These are phyloP conservation scores for Chalciporus piperatoides DNA, from an alignment of 1,284 basidiomycete genomes.

Conservation along the genomic window DNA sequence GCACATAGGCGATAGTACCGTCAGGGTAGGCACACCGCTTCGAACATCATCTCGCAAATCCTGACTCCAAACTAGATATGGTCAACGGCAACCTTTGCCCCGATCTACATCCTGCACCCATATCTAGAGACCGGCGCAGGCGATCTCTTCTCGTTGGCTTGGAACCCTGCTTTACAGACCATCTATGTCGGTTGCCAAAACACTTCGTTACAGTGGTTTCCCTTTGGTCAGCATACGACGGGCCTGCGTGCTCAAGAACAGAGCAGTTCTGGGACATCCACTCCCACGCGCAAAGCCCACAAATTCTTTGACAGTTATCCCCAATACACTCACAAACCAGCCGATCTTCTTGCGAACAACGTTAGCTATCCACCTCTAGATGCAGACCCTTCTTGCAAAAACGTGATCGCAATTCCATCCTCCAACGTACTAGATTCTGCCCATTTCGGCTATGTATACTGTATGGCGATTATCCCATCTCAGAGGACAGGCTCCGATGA, in stretches of 20 bases:
- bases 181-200: conserved; percentile 90
- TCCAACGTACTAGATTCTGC: conserved; percentile 80
- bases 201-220: conserved; percentile 84
- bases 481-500: conserved; percentile 38
- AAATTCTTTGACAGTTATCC: conserved; percentile 84
- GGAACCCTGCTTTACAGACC: conserved; percentile 67
- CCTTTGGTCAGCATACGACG: conserved; percentile 43
- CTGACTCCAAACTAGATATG: conserved; percentile 59
- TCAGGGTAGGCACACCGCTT: conserved; percentile 52
- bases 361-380: conserved; percentile 24
- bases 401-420: conserved; percentile 54
- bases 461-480: conserved; percentile 62
- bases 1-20: conserved; percentile 73
- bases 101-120: conserved; percentile 78
- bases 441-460: conserved; percentile 94
- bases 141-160: conserved; percentile 87
- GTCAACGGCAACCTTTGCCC: conserved; percentile 70
- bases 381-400: conserved; percentile 30
- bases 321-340: conserved; percentile 58
- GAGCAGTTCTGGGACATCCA: conserved; percentile 43
- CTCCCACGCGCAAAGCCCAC: conserved; percentile 57
- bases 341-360: conserved; percentile 61
- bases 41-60: neutral
- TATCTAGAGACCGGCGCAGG: conserved; percentile 83
- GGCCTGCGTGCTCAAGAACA: conserved; percentile 20